Conservation (phyloP, 495 filamentous ascomycete genomes). For the Apodospora peruviana region DNA sequence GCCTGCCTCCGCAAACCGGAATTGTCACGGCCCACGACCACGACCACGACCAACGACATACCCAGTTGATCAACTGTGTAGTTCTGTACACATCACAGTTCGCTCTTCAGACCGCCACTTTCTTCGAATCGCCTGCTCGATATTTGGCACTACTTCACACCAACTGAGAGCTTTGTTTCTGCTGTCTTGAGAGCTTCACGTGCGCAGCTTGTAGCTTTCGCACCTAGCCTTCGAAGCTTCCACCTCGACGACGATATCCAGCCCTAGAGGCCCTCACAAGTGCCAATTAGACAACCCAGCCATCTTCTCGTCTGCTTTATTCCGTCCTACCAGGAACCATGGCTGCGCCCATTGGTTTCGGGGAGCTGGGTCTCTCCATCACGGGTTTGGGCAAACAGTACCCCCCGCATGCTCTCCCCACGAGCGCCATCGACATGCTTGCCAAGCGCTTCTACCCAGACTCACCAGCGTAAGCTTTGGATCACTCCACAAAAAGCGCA, state of each 20-base stretch:
- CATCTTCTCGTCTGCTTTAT: background rate
- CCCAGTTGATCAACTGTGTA: no score
- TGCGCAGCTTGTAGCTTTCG: no score
- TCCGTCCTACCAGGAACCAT: constrained; percentile 9
- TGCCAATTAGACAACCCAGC: constrained; percentile 10
- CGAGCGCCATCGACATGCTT: constrained; percentile 35
- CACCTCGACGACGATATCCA: background rate
- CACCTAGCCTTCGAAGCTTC: no score
- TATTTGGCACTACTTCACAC: no score
- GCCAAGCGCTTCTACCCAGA: constrained; percentile 44
- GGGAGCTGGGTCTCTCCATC: constrained; percentile 46
- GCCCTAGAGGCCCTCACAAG: background rate
- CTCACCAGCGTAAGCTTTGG: constrained; percentile 39
- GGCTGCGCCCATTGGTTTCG: constrained; percentile 15
- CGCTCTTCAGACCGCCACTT: no score
- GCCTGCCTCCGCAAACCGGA: no score
- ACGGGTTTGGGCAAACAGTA: constrained; percentile 45
- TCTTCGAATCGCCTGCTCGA: no score
- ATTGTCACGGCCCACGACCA: no score
- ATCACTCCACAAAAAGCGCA: background rate
- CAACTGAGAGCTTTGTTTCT: no score
- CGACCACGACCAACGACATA: no score
- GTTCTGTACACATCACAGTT: no score
- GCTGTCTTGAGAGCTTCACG: no score
- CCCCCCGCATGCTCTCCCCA: constrained; percentile 39